Percentiles rank a stretch among this genome's conserved stretches.
Conservation (phyloP, 176 grass and related monocot species). For the Pontederia paniculata region DNA sequence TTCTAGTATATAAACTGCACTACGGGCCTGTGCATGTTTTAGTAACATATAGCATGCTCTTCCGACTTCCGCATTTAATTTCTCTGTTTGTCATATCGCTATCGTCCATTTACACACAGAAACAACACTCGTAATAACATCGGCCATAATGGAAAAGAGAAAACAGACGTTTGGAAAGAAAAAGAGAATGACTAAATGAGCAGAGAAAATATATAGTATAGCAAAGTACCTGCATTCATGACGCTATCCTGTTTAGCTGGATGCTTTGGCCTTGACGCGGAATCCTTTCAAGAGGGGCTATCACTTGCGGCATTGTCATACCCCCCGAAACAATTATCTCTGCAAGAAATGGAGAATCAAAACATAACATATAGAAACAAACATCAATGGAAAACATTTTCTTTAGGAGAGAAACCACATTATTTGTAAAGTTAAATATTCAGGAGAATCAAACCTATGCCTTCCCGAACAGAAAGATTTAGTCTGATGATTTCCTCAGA, state of each 20-base stretch:
- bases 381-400: not conserved
- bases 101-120: no score
- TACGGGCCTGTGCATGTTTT: no score
- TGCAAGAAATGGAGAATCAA: conserved; percentile 15
- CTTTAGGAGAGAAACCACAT: not conserved
- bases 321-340: conserved; percentile 99
- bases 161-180: no score
- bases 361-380: conserved; percentile 7
- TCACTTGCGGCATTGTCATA: conserved; percentile 97
- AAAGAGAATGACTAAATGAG: no score
- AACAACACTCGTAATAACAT: no score
- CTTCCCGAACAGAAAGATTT: conserved; percentile 90
- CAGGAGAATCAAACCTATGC: conserved; percentile 51
- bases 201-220: no score
- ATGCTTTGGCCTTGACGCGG: conserved; percentile 61
- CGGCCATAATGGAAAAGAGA: no score
- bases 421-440: not conserved
- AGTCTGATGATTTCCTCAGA: conserved; percentile 89
- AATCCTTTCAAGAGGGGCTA: conserved; percentile 63
- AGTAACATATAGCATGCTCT: no score
- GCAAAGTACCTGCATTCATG: not conserved
- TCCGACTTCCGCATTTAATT: no score
- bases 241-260: conserved; percentile 53
- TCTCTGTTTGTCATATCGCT: no score
- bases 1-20: no score